Evolutionary conservation across 805 yeast genomes (phyloP).

Genomic region (Soucietia sequanensis): DNA sequence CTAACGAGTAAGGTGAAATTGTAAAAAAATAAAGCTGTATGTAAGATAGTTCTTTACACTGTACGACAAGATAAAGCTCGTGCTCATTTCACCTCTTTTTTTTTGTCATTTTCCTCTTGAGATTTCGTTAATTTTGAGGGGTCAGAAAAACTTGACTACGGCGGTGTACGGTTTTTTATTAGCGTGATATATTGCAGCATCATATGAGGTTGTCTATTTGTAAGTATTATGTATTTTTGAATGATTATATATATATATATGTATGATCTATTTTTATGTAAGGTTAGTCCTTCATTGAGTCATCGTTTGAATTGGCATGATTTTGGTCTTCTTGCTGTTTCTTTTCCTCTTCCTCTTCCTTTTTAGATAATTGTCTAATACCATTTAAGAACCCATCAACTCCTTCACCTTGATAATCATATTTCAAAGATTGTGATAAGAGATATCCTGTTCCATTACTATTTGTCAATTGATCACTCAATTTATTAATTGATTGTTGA

Average conservation of each 20-base stretch:
- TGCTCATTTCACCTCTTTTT: too few species aligned
- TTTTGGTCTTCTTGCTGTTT: slow-evolving; percentile 1
- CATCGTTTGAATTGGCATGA: neutral
- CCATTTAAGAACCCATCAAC: slow-evolving; percentile 48
- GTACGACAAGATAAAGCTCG: too few species aligned
- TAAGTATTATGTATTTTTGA: neutral
- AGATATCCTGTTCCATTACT: slow-evolving; percentile 46
- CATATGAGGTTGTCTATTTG: too few species aligned
- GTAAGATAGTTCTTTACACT: too few species aligned
- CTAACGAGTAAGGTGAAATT: too few species aligned
- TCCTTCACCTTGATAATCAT: slow-evolving; percentile 55
- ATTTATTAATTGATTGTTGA: slow-evolving; percentile 38
- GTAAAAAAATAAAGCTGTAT: too few species aligned
- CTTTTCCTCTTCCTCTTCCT: slow-evolving; percentile 10
- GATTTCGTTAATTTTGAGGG: too few species aligned
- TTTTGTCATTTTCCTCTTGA: too few species aligned
- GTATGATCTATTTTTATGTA: neutral
- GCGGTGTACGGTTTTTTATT: too few species aligned
- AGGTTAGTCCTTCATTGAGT: too few species aligned
- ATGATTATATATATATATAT: neutral
- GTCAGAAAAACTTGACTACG: too few species aligned
- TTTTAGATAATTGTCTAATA: slow-evolving; percentile 27
- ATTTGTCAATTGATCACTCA: slow-evolving; percentile 41
- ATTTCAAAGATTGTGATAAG: slow-evolving; percentile 48
- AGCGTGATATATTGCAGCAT: too few species aligned